These are phyloP conservation scores for Elaeis guineensis DNA, from an alignment of 176 grass and related monocot species.

Conservation along the genomic window DNA sequence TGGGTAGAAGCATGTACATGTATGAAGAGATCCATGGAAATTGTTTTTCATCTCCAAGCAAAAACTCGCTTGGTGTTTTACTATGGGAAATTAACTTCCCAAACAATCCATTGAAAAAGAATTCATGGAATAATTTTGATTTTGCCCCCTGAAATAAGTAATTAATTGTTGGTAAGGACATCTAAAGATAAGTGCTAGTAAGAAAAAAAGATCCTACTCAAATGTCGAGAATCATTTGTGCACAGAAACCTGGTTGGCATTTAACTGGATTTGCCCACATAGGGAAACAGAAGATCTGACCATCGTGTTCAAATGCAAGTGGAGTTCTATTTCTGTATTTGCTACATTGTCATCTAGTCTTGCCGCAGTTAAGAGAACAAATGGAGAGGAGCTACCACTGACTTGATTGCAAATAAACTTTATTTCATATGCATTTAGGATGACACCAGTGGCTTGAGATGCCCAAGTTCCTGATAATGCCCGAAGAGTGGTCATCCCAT, in stretches of 20 bases:
- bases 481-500: constrained; percentile 2
- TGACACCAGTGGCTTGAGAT: not conserved
- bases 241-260: not conserved
- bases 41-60: not conserved
- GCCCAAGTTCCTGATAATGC: constrained; percentile 13
- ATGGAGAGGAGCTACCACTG: constrained; percentile 1
- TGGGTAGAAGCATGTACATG: constrained; percentile 12
- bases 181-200: not conserved
- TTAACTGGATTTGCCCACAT: constrained; percentile 1
- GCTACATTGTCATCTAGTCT: constrained; percentile 11
- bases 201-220: no score
- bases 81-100: not conserved
- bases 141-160: not conserved
- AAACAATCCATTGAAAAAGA: constrained; percentile 16
- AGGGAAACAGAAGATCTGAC: not conserved
- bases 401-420: not conserved
- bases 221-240: not conserved
- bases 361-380: constrained; percentile 5
- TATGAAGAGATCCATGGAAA: not conserved
- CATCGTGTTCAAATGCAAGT: not conserved
- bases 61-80: constrained; percentile 4
- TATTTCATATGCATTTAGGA: constrained; percentile 5
- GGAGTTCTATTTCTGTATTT: constrained; percentile 4
- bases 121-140: constrained; percentile 8
- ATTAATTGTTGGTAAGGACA: not conserved